Conservation (phyloP, 2,329 filamentous ascomycete species). For the Claviceps maximensis region DNA sequence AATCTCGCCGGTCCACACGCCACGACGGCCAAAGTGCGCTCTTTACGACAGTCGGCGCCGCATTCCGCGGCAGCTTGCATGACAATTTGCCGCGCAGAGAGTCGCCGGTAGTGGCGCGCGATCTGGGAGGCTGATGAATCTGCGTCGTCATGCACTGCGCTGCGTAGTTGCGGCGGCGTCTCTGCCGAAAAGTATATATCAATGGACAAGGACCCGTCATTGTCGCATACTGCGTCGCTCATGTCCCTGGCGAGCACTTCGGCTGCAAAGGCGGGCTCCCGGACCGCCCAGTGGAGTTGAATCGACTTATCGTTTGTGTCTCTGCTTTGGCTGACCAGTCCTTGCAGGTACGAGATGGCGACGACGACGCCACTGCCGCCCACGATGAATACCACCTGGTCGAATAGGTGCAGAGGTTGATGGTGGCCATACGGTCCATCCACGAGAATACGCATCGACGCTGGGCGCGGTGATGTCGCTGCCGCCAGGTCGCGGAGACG, state of each 20-base stretch:
- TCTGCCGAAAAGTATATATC: conserved; percentile 23
- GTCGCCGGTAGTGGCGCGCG: conserved; percentile 15
- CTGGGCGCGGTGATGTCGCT: conserved; percentile 11
- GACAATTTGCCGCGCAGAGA: conserved; percentile 21
- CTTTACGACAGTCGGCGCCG: conserved; percentile 8
- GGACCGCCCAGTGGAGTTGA: conserved; percentile 29
- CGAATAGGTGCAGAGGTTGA: conserved; percentile 23
- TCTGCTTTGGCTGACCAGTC: conserved; percentile 11
- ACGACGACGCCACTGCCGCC: conserved; percentile 33
- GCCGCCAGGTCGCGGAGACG: conserved; percentile 22
- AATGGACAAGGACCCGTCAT: conserved; percentile 18
- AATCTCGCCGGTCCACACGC: conserved; percentile 31
- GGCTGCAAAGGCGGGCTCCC: conserved; percentile 24
- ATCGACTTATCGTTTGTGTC: conserved; percentile 13
- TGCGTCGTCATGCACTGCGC: background rate
- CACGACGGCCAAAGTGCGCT: conserved; percentile 24
- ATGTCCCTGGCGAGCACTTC: conserved; percentile 23
- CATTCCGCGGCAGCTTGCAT: conserved; percentile 11
- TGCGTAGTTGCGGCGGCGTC: background rate
- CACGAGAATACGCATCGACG: conserved; percentile 23
- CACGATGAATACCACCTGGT: conserved; percentile 28
- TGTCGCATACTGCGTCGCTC: conserved; percentile 11
- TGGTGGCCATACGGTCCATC: conserved; percentile 33
- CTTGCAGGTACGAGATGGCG: conserved; percentile 24
- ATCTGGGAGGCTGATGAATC: conserved; percentile 11